Evolutionary conservation across 2,329 filamentous ascomycete genomes (phyloP).

Genomic region (Colletotrichum phormii): DNA sequence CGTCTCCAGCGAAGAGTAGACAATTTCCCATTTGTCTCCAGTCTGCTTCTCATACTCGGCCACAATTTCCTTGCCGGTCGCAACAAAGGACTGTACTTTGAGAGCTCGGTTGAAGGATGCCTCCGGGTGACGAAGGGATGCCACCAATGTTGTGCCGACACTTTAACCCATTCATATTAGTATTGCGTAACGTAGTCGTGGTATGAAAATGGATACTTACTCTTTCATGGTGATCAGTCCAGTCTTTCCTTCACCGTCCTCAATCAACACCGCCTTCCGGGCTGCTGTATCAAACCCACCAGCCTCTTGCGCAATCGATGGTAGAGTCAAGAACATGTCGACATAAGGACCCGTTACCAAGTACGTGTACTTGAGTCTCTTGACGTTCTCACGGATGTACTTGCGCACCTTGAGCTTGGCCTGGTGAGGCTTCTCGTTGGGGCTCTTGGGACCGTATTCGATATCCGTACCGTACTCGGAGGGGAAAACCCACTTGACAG

Average conservation of each 20-base stretch:
- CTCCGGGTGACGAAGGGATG: constrained; percentile 68
- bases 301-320: constrained; percentile 50
- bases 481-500: constrained; percentile 73
- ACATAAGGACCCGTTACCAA: constrained; percentile 78
- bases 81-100: constrained; percentile 78
- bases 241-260: constrained; percentile 69
- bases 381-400: constrained; percentile 64
- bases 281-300: constrained; percentile 70
- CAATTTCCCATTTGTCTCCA: constrained; percentile 65
- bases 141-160: constrained; percentile 74
- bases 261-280: constrained; percentile 71
- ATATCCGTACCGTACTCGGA: constrained; percentile 77
- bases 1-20: constrained; percentile 63
- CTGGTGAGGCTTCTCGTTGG: constrained; percentile 75
- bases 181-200: no score
- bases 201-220: constrained; percentile 55
- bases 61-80: constrained; percentile 71
- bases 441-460: constrained; percentile 69
- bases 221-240: constrained; percentile 79
- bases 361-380: constrained; percentile 71
- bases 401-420: constrained; percentile 76
- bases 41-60: constrained; percentile 77
- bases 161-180: constrained; percentile 47
- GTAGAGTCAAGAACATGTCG: constrained; percentile 67
- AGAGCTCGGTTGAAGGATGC: constrained; percentile 66